Conservation (phyloP, 192 early-diverging fungal species). For the Dissophora ornata region DNA sequence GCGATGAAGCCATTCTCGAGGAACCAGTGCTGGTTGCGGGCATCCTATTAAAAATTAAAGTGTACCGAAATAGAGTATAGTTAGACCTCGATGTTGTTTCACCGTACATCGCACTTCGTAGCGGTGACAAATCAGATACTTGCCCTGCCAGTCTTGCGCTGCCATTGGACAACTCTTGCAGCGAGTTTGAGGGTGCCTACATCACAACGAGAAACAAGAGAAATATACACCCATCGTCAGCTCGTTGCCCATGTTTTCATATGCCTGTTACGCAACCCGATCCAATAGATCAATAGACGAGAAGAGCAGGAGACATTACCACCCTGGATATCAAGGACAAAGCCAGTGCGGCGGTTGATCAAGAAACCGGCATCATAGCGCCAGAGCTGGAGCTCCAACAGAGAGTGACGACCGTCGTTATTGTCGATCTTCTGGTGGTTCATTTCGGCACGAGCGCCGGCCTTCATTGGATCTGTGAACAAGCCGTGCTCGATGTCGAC, state of each 20-base stretch:
- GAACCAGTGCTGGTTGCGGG: constrained; percentile 54
- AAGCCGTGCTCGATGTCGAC: constrained; percentile 53
- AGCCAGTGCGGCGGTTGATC: constrained; percentile 53
- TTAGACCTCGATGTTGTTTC: too few relatives aligned
- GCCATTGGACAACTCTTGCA: constrained; percentile 46
- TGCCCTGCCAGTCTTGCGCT: constrained; percentile 46
- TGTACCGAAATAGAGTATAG: too few relatives aligned
- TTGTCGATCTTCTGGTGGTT: constrained; percentile 54
- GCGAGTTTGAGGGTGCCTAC: constrained; percentile 41
- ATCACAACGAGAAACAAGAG: background rate
- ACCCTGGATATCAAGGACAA: constrained; percentile 51
- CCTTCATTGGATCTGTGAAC: constrained; percentile 54
- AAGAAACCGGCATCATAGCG: constrained; percentile 55
- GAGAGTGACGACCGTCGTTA: constrained; percentile 42
- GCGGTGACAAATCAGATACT: background rate
- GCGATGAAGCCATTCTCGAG: constrained; percentile 51
- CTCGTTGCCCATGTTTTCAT: too few relatives aligned
- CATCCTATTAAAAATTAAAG: constrained; percentile 27
- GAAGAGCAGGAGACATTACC: constrained; percentile 31
- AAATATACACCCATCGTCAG: background rate
- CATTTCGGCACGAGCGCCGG: constrained; percentile 53
- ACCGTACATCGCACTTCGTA: too few relatives aligned
- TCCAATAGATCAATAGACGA: too few relatives aligned
- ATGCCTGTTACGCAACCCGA: too few relatives aligned
- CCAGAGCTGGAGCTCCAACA: constrained; percentile 55